Percentiles rank a stretch among this genome's conserved stretches.
These are phyloP conservation scores for Pichia scutulata DNA, from an alignment of 805 yeast genomes.

Conservation along the genomic window DNA sequence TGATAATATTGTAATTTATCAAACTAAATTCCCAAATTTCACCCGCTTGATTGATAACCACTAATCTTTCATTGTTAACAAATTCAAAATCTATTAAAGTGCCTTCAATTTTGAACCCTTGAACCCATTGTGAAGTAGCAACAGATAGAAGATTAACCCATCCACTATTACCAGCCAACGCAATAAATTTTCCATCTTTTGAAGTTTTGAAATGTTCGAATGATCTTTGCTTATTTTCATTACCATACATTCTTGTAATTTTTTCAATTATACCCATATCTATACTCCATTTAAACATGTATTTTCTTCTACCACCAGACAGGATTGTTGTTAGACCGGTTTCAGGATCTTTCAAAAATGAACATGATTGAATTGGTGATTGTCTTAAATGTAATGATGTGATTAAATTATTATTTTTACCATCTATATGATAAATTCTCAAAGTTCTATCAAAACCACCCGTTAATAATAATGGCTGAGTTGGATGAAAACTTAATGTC, in stretches of 20 bases:
- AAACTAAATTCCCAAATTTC: constrained; percentile 84
- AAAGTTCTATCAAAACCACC: constrained; percentile 91
- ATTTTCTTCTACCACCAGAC: constrained; percentile 88
- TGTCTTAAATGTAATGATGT: constrained; percentile 74
- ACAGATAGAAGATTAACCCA: constrained; percentile 82
- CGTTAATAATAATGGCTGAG: constrained; percentile 73
- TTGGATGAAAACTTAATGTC: constrained; percentile 75
- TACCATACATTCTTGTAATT: constrained; percentile 85
- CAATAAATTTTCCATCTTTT: constrained; percentile 63
- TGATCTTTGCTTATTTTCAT: constrained; percentile 73
- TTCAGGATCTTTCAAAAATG: constrained; percentile 46
- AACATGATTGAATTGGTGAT: constrained; percentile 73
- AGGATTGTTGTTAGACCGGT: constrained; percentile 46
- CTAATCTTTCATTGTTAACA: constrained; percentile 38
- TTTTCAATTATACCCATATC: constrained; percentile 58
- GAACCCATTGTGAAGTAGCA: constrained; percentile 74
- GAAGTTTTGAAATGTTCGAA: constrained; percentile 82
- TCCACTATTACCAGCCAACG: constrained; percentile 77
- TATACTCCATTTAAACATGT: constrained; percentile 89
- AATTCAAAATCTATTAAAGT: constrained; percentile 75
- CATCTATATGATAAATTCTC: constrained; percentile 85
- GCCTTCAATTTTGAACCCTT: constrained; percentile 87
- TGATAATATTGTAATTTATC: constrained; percentile 39
- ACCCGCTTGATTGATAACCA: constrained; percentile 64
- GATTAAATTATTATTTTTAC: constrained; percentile 71